A percentile compares a stretch with the other conserved stretches of the same genome.
Conservation (phyloP, 106 monocot genomes). For the Cymbidium sinense region DNA sequence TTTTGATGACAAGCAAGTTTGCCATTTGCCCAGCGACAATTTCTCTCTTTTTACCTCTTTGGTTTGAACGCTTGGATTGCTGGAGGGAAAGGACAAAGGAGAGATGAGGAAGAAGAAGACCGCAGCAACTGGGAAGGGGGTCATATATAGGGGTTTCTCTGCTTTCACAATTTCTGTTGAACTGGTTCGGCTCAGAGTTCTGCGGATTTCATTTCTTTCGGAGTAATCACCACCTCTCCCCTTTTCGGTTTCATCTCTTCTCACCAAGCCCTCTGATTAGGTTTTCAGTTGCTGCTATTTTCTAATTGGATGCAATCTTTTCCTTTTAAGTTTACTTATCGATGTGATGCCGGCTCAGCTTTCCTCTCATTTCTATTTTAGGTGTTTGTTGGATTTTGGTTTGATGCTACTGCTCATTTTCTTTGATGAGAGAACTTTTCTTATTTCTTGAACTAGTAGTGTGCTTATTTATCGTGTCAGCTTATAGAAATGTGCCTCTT, state of each 20-base stretch:
- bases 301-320: background rate
- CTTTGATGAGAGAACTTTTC: background rate
- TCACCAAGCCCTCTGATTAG: background rate
- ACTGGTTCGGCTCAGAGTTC: background rate
- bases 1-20: no score
- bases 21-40: no score
- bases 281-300: background rate
- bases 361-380: background rate
- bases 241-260: background rate
- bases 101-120: background rate
- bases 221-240: background rate
- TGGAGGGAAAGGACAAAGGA: background rate
- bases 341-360: background rate
- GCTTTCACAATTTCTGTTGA: background rate
- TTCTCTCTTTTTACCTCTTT: no score
- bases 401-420: background rate
- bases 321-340: background rate
- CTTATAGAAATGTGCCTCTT: background rate
- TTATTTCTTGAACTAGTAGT: background rate
- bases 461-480: background rate
- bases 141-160: background rate
- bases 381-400: no score
- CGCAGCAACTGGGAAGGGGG: background rate
- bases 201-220: background rate
- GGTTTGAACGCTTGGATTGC: no score